Evolutionary conservation across 2,329 filamentous ascomycete species (phyloP).

Genomic region (Diaporthe ampelina): DNA sequence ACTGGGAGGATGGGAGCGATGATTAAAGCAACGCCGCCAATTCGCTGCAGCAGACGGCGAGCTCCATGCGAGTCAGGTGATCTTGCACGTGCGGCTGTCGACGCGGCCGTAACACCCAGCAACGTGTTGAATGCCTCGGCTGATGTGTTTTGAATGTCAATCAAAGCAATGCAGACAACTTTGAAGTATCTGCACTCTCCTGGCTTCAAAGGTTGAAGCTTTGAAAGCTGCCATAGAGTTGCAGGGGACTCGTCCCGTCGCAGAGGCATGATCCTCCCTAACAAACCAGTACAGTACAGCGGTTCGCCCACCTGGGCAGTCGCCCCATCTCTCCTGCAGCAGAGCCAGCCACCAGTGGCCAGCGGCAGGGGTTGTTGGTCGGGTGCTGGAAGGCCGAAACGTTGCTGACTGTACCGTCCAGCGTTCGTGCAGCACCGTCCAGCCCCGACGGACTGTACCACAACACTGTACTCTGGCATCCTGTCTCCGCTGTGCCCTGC

Average conservation of each 20-base stretch:
- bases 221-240: neutral
- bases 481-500: neutral
- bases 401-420: constrained; percentile 3
- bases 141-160: neutral
- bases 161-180: neutral
- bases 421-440: neutral
- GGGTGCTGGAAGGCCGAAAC: neutral
- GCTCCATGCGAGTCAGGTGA: constrained; percentile 31
- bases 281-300: neutral
- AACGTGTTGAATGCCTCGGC: neutral
- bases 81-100: constrained; percentile 11
- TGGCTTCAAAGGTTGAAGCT: neutral
- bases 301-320: neutral
- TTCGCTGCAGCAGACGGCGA: constrained; percentile 17
- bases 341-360: neutral
- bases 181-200: too few species aligned
- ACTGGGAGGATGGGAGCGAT: constrained; percentile 17
- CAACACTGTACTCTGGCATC: neutral
- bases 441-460: neutral
- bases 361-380: neutral
- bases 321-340: constrained; percentile 8
- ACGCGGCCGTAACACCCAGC: neutral
- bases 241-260: neutral
- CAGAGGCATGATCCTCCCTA: neutral
- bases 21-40: constrained; percentile 37